Base-by-base conservation (phyloP, 179 eudicot genomes). In the Heliamphora pulchella region DNA sequence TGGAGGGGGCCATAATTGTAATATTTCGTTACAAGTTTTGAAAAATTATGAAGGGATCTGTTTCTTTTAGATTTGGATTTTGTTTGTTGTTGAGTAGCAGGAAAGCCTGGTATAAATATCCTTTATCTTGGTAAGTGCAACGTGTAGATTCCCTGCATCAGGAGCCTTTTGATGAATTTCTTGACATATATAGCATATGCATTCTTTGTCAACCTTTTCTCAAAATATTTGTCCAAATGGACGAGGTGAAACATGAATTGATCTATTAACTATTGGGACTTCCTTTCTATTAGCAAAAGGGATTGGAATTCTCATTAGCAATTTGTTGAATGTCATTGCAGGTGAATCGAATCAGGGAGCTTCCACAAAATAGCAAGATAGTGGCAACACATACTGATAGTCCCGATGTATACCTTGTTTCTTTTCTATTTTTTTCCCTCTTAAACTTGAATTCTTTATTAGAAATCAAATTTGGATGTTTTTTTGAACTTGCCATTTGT, bases 331-430 rank as follows among this genome's bases (percentile, higher is more conserved):
- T 81, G 58, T 83, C 47, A 63, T 78, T 89, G 83, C 90, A 96
- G 99, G 99, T 96, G 83, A 96, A 96, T 79, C 88, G 99, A 71
- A 94, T 96, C 82, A 87, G 98, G 86, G 99, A 96, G 86, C 89
- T 96, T 79, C 96, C 99, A n/a, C 99, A 96, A 87, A 89, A 92
- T 76, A 94, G 92, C 85, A 91, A 94, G 79, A 96, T 96, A 82
- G 92, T 96, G 80, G 99, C 98, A 57, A 96, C 99, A 74, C 99
- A 96, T 71, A 94, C 99, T 9, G 98, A 96, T 84, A 91, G 96
- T 89, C 99, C 99, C 55, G 97, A 96, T 87, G 99, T 94, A 90
- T 85, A 91, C 81, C 48, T 51, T 78, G 46, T 14, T 72, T 7
- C 62, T 43, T 67, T 8, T 66, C 9, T 17, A 48, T 51, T 20